These are phyloP conservation scores for Syzygium aromaticum DNA, from an alignment of 345 rosid species.

Conservation along the genomic window DNA sequence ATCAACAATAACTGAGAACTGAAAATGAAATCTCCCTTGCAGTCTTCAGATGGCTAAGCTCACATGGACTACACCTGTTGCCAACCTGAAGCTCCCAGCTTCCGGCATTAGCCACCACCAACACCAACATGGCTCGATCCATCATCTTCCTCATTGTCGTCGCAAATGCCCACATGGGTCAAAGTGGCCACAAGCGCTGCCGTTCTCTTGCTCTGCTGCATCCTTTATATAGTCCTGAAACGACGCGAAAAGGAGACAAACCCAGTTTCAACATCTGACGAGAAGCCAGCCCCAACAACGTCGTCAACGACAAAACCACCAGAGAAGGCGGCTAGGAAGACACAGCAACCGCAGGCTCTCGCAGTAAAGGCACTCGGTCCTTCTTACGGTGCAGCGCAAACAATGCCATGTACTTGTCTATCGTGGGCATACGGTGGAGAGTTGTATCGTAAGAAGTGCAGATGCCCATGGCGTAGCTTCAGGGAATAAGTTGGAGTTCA, in stretches of 20 bases:
- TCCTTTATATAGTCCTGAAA: not conserved
- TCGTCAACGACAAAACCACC: not conserved
- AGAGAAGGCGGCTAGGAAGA: not conserved
- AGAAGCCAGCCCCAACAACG: not conserved
- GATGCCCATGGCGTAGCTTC: not conserved
- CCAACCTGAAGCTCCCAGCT: not conserved
- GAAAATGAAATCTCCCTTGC: not conserved
- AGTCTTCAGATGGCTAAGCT: not conserved
- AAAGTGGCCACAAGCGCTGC: not conserved
- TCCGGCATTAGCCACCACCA: not conserved
- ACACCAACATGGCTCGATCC: not conserved
- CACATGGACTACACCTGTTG: not conserved
- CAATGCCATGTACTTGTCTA: not conserved
- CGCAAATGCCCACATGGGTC: not conserved
- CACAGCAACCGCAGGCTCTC: not conserved
- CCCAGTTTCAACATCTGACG: not conserved
- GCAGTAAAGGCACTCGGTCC: not conserved
- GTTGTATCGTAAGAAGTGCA: not conserved
- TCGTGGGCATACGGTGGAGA: not conserved
- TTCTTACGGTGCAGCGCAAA: not conserved
- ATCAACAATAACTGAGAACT: too few relatives aligned
- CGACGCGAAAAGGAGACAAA: not conserved
- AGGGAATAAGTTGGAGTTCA: too few relatives aligned
- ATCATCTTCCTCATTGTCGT: not conserved
- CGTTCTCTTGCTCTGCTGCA: not conserved